Evolutionary conservation across 345 rosid genomes (phyloP).

Genomic region (Melaleuca alternifolia): DNA sequence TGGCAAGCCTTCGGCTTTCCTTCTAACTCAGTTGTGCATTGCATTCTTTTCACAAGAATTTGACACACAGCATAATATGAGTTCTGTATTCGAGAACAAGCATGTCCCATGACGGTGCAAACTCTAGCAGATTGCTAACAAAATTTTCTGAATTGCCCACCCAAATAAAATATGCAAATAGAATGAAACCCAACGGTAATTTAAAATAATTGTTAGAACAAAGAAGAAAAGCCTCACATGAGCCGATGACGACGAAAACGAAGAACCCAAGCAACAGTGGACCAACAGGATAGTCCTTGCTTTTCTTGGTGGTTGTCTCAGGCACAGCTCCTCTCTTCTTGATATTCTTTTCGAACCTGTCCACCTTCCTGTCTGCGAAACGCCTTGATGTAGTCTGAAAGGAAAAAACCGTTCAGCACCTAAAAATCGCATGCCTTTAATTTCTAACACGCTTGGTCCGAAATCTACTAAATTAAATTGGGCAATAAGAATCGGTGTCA

Average conservation of each 20-base stretch:
- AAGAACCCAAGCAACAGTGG: conserved; percentile 90
- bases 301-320: conserved; percentile 72
- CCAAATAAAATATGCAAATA: not conserved
- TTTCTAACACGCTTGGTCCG: not conserved
- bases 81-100: not conserved
- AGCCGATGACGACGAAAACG: conserved; percentile 84
- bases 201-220: not conserved
- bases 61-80: not conserved
- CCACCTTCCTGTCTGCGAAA: conserved; percentile 72
- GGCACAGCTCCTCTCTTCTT: conserved; percentile 73
- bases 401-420: not conserved
- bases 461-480: not conserved
- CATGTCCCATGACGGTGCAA: not conserved
- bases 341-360: conserved; percentile 80
- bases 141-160: not conserved
- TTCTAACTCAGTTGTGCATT: not conserved
- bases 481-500: not conserved
- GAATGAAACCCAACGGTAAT: not conserved
- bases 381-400: conserved; percentile 81
- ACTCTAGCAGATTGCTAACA: not conserved
- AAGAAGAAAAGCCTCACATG: conserved; percentile 41
- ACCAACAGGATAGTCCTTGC: conserved; percentile 85
- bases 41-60: not conserved
- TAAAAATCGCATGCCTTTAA: not conserved
- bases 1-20: not conserved